phyloP scores from a whole-genome alignment of 345 rosid species.

The Rhodamnia rubescens region DNA sequence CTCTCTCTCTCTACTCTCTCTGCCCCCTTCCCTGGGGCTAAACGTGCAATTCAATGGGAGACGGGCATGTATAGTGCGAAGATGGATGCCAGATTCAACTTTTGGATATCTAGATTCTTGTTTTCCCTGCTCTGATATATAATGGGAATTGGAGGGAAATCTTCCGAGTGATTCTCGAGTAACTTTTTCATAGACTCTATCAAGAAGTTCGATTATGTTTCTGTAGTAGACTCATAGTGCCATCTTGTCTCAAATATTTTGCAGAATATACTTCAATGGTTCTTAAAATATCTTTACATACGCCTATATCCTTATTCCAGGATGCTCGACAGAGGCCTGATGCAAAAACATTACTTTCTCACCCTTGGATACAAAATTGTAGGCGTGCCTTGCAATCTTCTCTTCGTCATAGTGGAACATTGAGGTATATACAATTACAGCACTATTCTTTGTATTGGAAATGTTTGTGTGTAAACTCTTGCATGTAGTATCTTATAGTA shows the following conservation, averaged over 20 bases:
- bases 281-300: not conserved
- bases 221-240: not conserved
- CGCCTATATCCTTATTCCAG: conserved; percentile 25
- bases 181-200: not conserved
- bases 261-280: not conserved
- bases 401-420: conserved; percentile 69
- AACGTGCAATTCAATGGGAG: not conserved
- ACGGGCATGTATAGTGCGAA: not conserved
- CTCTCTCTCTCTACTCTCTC: not conserved
- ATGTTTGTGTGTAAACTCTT: not conserved
- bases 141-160: not conserved
- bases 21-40: not conserved
- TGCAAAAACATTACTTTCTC: conserved; percentile 98
- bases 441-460: not conserved
- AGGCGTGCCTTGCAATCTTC: conserved; percentile 86
- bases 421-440: conserved; percentile 32
- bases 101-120: not conserved
- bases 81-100: not conserved
- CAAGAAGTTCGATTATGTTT: not conserved
- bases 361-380: conserved; percentile 92
- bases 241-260: not conserved
- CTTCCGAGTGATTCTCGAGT: not conserved
- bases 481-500: not conserved
- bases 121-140: not conserved
- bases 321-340: conserved; percentile 99